phyloP scores from a whole-genome alignment of 2,329 filamentous ascomycete genomes.

The Myriangium duriaei region DNA sequence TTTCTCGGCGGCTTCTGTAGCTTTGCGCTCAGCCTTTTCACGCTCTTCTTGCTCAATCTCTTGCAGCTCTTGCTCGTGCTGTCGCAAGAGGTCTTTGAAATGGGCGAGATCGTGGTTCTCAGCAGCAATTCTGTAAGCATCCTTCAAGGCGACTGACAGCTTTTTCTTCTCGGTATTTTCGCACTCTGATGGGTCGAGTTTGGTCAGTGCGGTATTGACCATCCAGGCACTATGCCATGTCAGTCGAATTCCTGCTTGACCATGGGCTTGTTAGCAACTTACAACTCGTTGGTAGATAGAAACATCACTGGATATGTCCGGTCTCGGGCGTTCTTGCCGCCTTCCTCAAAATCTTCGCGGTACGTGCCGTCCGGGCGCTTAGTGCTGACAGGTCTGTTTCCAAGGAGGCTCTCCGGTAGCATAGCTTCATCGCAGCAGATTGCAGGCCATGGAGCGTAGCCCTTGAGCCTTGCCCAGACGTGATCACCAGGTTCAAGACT shows the following conservation, averaged over 20 bases:
- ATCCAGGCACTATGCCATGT: conserved; percentile 65
- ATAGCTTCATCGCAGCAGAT: conserved; percentile 92
- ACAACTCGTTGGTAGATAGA: conserved; percentile 93
- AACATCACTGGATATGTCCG: conserved; percentile 94
- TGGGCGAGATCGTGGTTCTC: conserved; percentile 65
- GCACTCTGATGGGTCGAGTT: conserved; percentile 62
- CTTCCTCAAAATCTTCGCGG: conserved; percentile 74
- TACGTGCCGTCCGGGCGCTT: conserved; percentile 73
- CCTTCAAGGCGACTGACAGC: conserved; percentile 64
- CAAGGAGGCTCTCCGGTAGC: conserved; percentile 67
- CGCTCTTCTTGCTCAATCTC: conserved; percentile 38
- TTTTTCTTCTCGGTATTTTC: conserved; percentile 57
- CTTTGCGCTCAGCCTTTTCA: conserved; percentile 26
- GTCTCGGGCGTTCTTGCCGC: conserved; percentile 73
- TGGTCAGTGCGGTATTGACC: conserved; percentile 66
- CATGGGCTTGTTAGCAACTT: conserved; percentile 33
- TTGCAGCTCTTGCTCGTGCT: conserved; percentile 44
- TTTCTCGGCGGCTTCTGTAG: conserved; percentile 32
- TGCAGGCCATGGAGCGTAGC: conserved; percentile 86
- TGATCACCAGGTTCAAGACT: conserved; percentile 84
- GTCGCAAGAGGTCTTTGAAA: conserved; percentile 66
- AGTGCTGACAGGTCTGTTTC: conserved; percentile 71
- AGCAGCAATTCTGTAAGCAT: conserved; percentile 68
- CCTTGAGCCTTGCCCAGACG: conserved; percentile 87
- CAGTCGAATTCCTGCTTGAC: conserved; percentile 7